Evolutionary conservation across 345 rosid genomes (phyloP).

Genomic region (Arabis alpina): DNA sequence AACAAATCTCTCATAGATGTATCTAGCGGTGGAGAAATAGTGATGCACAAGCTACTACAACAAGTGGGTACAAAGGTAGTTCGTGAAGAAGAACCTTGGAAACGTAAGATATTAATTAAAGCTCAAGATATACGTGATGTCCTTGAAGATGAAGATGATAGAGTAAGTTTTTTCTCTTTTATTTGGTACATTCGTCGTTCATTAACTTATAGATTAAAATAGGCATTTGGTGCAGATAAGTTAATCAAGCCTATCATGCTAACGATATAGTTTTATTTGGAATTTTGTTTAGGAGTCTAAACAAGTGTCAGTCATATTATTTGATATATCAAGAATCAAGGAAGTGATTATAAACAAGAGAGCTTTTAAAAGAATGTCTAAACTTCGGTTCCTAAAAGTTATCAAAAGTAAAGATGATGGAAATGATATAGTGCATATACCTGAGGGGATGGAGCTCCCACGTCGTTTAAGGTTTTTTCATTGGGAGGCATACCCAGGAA

Average conservation of each 20-base stretch:
- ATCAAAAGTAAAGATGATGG: not conserved
- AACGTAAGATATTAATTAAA: slow-evolving; percentile 23
- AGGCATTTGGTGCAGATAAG: not conserved
- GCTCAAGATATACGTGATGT: slow-evolving; percentile 29
- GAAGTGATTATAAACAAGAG: not conserved
- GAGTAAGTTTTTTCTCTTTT: slow-evolving; percentile 18
- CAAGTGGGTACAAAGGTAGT: slow-evolving; percentile 36
- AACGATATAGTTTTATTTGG: not conserved
- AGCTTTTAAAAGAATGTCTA: slow-evolving; percentile 29
- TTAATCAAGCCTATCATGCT: slow-evolving; percentile 9
- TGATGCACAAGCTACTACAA: slow-evolving; percentile 43
- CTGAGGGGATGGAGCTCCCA: not conserved
- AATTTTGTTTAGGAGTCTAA: slow-evolving; percentile 31
- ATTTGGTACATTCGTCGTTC: no score
- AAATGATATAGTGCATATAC: not conserved
- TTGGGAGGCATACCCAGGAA: slow-evolving; percentile 36
- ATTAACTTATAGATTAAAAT: not conserved
- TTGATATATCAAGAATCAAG: not conserved
- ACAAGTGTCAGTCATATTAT: slow-evolving; percentile 23
- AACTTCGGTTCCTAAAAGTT: slow-evolving; percentile 36
- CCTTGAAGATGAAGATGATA: not conserved
- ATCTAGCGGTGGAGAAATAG: not conserved
- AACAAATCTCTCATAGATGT: slow-evolving; percentile 37
- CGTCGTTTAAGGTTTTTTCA: slow-evolving; percentile 18
- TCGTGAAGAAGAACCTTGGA: slow-evolving; percentile 25